phyloP scores from a whole-genome alignment of 805 yeast genomes.

The Wickerhamiella cacticola region DNA sequence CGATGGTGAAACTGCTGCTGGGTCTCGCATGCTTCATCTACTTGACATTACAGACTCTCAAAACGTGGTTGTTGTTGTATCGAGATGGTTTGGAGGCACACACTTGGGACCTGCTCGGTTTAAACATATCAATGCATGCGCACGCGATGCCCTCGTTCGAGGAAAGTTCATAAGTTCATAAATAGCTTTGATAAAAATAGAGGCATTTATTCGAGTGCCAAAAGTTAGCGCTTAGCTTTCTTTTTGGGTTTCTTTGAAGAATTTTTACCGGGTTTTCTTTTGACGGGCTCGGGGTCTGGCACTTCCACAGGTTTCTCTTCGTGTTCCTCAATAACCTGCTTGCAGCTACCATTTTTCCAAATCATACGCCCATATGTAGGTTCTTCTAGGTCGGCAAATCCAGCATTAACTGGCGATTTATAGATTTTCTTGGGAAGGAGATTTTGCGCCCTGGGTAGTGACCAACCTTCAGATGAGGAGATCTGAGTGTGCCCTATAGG shows the following conservation, averaged over 20 bases:
- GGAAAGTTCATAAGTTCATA: conserved; percentile 43
- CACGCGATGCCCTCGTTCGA: conserved; percentile 66
- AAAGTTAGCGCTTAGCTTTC: conserved; percentile 7
- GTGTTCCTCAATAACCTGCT: conserved; percentile 10
- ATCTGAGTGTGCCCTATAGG: not conserved
- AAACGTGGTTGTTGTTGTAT: conserved; percentile 77
- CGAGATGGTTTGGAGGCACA: conserved; percentile 87
- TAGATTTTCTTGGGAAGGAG: conserved; percentile 3
- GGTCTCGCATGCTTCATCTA: conserved; percentile 70
- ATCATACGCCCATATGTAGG: conserved; percentile 11
- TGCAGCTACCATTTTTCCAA: conserved; percentile 14
- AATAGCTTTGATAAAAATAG: too few relatives aligned
- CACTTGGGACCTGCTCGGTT: conserved; percentile 85
- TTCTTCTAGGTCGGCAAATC: conserved; percentile 8
- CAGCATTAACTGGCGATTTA: not conserved
- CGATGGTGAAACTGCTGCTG: conserved; percentile 96
- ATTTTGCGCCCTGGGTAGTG: conserved; percentile 8
- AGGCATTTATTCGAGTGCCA: not conserved
- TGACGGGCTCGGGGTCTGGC: conserved; percentile 8
- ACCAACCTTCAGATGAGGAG: conserved; percentile 1
- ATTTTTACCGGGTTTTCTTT: not conserved
- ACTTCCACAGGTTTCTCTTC: conserved; percentile 6
- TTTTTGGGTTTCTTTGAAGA: conserved; percentile 6
- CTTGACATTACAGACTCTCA: conserved; percentile 57
- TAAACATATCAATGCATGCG: conserved; percentile 80